Conservation (phyloP, 768 basidiomycete genomes). For the Russula foetens region DNA sequence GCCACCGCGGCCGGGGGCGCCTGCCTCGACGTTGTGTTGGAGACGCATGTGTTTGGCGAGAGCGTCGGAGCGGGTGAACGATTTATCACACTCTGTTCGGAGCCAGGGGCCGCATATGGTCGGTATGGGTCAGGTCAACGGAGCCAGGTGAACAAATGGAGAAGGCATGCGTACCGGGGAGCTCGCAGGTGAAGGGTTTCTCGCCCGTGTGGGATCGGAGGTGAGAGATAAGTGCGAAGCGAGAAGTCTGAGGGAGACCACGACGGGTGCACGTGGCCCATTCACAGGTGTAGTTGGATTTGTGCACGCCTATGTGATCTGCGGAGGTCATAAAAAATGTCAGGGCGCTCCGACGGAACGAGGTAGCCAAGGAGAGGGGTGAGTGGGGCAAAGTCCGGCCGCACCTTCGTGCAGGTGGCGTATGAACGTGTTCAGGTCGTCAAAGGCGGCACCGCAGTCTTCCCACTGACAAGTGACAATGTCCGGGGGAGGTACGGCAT, state of each 20-base stretch:
- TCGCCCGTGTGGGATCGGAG: constrained; percentile 91
- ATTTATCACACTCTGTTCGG: constrained; percentile 91
- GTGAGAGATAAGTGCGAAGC: constrained; percentile 87
- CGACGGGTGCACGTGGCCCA: constrained; percentile 78
- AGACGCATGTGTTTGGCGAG: constrained; percentile 88
- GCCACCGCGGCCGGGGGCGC: constrained; percentile 65
- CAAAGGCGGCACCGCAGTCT: constrained; percentile 67
- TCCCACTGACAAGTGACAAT: constrained; percentile 80
- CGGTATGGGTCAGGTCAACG: background rate
- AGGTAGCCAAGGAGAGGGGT: background rate
- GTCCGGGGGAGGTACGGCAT: constrained; percentile 30
- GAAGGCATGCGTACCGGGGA: constrained; percentile 52
- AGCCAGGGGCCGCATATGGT: background rate
- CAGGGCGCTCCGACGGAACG: constrained; percentile 10
- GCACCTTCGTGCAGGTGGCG: constrained; percentile 77
- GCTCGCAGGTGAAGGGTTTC: constrained; percentile 80
- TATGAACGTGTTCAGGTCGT: constrained; percentile 65
- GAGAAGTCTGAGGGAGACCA: constrained; percentile 78
- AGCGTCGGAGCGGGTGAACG: constrained; percentile 92
- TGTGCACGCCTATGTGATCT: constrained; percentile 81
- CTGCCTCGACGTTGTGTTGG: constrained; percentile 73
- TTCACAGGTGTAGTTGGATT: constrained; percentile 83
- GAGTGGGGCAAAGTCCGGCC: constrained; percentile 21
- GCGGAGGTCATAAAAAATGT: constrained; percentile 16
- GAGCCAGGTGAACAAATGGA: background rate